These are phyloP conservation scores for Leccinum angustisporum DNA, from an alignment of 1,284 basidiomycete species.

Conservation along the genomic window DNA sequence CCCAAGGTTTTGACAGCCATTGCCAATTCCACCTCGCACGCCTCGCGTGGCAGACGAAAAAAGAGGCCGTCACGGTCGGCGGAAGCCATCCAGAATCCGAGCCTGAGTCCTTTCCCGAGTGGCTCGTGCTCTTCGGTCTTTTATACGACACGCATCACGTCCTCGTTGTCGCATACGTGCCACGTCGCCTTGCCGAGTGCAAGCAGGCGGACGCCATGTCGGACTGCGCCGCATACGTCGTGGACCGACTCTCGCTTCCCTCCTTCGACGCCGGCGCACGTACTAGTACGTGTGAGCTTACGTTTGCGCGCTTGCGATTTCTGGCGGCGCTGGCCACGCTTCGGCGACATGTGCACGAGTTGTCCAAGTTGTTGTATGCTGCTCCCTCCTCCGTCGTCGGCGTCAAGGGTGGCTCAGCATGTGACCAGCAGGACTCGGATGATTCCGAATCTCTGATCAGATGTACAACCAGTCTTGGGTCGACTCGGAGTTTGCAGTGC, in stretches of 20 bases:
- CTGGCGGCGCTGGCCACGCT: slow-evolving; percentile 18
- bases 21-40: slow-evolving; percentile 17
- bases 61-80: neutral
- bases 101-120: slow-evolving; percentile 30
- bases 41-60: slow-evolving; percentile 14
- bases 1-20: slow-evolving; percentile 5
- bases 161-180: slow-evolving; percentile 25
- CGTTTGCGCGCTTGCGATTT: slow-evolving; percentile 23
- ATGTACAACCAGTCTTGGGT: slow-evolving; percentile 7
- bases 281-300: slow-evolving; percentile 12
- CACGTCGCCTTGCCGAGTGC: slow-evolving; percentile 4
- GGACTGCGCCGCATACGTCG: slow-evolving; percentile 17
- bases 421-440: slow-evolving; percentile 1
- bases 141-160: slow-evolving; percentile 19
- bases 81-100: neutral
- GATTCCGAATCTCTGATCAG: slow-evolving; percentile 2
- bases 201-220: slow-evolving; percentile 5
- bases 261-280: neutral
- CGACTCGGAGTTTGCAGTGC: slow-evolving; percentile 3
- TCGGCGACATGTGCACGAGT: slow-evolving; percentile 19
- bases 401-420: neutral
- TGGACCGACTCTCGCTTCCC: slow-evolving; percentile 24
- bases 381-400: neutral
- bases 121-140: slow-evolving; percentile 30
- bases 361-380: slow-evolving; percentile 17